Evolutionary conservation across 768 basidiomycete species (phyloP).

Genomic region (Boletus rubroflammeus): DNA sequence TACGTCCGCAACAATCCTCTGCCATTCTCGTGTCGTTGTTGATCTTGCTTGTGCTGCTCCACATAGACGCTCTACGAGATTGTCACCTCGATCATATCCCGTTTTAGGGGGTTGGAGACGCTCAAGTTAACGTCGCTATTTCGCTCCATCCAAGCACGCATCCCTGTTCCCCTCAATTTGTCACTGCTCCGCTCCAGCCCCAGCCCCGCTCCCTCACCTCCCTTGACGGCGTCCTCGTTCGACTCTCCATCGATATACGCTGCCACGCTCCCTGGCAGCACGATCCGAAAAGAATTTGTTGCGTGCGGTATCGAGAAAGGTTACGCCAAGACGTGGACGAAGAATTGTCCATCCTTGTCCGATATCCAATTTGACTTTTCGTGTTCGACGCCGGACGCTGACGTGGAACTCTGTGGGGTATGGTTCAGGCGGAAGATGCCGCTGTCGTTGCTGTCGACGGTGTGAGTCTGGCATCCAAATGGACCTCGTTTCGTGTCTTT

Average conservation of each 20-base stretch:
- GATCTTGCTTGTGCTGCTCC: background rate
- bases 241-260: background rate
- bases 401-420: slow-evolving; percentile 30
- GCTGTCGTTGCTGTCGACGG: background rate
- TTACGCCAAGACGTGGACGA: slow-evolving; percentile 31
- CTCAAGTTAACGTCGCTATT: slow-evolving; percentile 33
- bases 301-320: slow-evolving; percentile 23
- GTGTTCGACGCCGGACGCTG: slow-evolving; percentile 21
- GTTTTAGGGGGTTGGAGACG: slow-evolving; percentile 25
- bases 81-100: slow-evolving; percentile 31
- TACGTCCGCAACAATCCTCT: background rate
- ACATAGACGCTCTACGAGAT: slow-evolving; percentile 27
- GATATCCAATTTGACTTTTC: slow-evolving; percentile 33
- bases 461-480: background rate
- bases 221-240: background rate
- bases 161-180: slow-evolving; percentile 3
- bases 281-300: slow-evolving; percentile 26
- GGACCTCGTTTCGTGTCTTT: background rate
- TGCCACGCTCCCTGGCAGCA: background rate
- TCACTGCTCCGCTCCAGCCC: slow-evolving; percentile 1
- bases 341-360: slow-evolving; percentile 22
- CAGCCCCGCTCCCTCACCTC: slow-evolving; percentile 6
- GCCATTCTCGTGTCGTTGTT: background rate
- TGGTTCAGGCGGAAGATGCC: slow-evolving; percentile 28
- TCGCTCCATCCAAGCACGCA: slow-evolving; percentile 23